Evolutionary conservation across 1,284 basidiomycete species (phyloP), one percentile per base, ranked within the genome.

Genomic region (Mycosarcoma maydis): DNA sequence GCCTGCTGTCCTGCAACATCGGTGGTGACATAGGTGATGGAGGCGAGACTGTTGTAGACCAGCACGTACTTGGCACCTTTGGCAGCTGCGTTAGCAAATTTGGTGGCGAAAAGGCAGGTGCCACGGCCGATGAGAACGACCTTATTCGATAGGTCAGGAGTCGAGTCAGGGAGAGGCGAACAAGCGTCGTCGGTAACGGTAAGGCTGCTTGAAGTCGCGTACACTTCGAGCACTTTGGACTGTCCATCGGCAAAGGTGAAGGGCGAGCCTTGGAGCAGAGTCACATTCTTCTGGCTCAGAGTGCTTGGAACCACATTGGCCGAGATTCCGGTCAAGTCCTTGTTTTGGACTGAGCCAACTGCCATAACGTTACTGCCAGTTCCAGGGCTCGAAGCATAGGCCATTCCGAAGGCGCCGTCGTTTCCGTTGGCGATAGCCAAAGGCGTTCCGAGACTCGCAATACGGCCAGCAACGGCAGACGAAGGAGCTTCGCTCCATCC

Each of bases 331-430:
- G 72, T 68, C 32, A 76, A 46, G 33, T 62, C 49, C 34, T 34
- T 30, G 60, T 78, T 82, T 64, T 84, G 80, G n/a, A 78, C 77
- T n/a, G 73, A 65, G 14, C 71, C 73, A 24, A 73, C 71, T 16
- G 56, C 45, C 72, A 77, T 80, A 33, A 82, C 83, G 9, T 76
- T 75, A 23, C 74, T 44, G 44, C 83, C 83, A 8, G 78, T 72
- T 16, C 76, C 83, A 40, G 83, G 84, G 17, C 79, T 70, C 26
- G 80, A 77, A n/a, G 80, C 72, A 75, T 83, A 84, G 55, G 83
- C 83, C 29, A 81, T 73, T 27, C 84, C 84, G 50, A 78, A 54
- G 17, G 48, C 65, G 16, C 83, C 84, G 36, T 73, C 70, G 67
- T 85, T 85, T 27, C 82, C 83, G 24, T 81, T 78, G 27, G 84